Percentiles rank a stretch among this genome's conserved stretches.
Conservation (phyloP, 768 basidiomycete genomes). For the Podaxis carcinomalis region DNA sequence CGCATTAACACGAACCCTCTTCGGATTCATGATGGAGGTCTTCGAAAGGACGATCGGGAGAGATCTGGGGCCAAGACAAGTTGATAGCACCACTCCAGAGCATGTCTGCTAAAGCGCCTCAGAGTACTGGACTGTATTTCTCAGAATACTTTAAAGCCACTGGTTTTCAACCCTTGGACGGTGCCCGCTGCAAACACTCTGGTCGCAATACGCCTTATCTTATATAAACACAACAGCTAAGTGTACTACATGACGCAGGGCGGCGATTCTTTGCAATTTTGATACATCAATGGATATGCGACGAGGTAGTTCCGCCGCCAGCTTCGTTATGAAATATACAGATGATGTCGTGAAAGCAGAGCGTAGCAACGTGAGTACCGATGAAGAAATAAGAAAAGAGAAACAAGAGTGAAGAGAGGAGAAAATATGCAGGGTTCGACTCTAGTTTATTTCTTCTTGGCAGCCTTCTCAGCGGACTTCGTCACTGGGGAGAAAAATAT, state of each 20-base stretch:
- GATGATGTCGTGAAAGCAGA: slow-evolving; percentile 30
- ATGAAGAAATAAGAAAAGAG: slow-evolving; percentile 39
- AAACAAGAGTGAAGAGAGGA: slow-evolving; percentile 41
- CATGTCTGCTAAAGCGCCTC: slow-evolving; percentile 64
- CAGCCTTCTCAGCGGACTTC: slow-evolving; percentile 94
- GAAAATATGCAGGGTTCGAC: slow-evolving; percentile 62
- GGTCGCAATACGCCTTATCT: slow-evolving; percentile 12
- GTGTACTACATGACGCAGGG: slow-evolving; percentile 19
- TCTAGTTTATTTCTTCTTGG: slow-evolving; percentile 93
- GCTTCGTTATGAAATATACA: slow-evolving; percentile 41
- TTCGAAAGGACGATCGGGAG: slow-evolving; percentile 86
- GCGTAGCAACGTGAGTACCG: slow-evolving; percentile 32
- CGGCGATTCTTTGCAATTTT: slow-evolving; percentile 13
- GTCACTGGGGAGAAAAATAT: slow-evolving; percentile 50
- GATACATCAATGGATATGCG: slow-evolving; percentile 18
- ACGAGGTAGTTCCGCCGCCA: slow-evolving; percentile 17
- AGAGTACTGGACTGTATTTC: no score
- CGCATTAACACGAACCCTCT: slow-evolving; percentile 76
- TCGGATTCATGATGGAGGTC: slow-evolving; percentile 87
- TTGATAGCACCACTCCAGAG: slow-evolving; percentile 46
- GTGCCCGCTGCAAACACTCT: slow-evolving; percentile 11
- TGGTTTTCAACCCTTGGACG: not conserved
- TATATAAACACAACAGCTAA: slow-evolving; percentile 17
- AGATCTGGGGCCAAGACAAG: slow-evolving; percentile 71
- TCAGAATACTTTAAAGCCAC: not conserved